Evolutionary conservation across 2,329 filamentous ascomycete genomes (phyloP).

Genomic region (Microthyrium microscopicum): DNA sequence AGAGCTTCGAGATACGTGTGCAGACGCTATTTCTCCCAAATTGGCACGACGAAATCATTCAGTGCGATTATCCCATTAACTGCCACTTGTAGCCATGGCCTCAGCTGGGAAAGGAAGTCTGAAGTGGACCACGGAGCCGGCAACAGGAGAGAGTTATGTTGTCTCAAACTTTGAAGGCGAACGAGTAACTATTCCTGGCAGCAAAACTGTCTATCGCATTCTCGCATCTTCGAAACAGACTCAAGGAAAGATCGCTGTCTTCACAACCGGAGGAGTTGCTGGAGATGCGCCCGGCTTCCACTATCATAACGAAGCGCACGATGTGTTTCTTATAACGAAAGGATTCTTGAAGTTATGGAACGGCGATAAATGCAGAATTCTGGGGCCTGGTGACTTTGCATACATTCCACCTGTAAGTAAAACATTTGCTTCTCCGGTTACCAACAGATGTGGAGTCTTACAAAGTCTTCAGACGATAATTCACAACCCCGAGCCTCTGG

Average conservation of each 20-base stretch:
- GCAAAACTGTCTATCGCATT: constrained; percentile 34
- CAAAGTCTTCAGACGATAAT: constrained; percentile 25
- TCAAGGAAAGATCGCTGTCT: constrained; percentile 31
- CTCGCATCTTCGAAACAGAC: constrained; percentile 33
- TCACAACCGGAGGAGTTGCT: constrained; percentile 28
- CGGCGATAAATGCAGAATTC: constrained; percentile 36
- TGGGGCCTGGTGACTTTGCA: constrained; percentile 40
- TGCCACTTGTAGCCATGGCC: too few species aligned
- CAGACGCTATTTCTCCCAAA: too few species aligned
- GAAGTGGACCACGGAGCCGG: constrained; percentile 18
- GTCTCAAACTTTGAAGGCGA: constrained; percentile 33
- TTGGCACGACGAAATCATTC: too few species aligned
- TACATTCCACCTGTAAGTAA: constrained; percentile 36
- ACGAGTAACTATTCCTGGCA: constrained; percentile 31
- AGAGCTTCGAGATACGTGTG: too few species aligned
- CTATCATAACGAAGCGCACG: constrained; percentile 36
- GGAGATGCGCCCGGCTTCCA: constrained; percentile 33
- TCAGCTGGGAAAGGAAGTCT: too few species aligned
- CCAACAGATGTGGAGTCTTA: constrained; percentile 2
- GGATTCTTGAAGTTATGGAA: constrained; percentile 40
- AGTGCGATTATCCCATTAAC: too few species aligned
- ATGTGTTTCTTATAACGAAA: constrained; percentile 37
- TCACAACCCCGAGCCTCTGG: constrained; percentile 39
- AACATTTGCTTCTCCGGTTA: neutral
- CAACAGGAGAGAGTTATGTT: constrained; percentile 25